phyloP scores from a whole-genome alignment of 2,329 filamentous ascomycete genomes.

The Pestalotiopsis sp. region DNA sequence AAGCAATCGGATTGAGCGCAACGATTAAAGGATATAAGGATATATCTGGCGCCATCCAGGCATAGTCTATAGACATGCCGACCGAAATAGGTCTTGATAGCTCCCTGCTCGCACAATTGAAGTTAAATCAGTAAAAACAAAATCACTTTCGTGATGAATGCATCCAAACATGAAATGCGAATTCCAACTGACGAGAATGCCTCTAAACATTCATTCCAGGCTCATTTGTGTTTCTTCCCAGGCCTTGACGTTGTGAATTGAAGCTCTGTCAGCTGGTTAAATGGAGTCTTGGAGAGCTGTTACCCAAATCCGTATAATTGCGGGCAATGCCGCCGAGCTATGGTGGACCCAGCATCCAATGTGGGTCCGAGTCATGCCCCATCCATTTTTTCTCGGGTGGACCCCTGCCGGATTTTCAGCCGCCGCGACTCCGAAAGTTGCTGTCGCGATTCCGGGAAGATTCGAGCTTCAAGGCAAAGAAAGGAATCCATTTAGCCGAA shows the following conservation, averaged over 20 bases:
- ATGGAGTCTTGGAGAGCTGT: neutral
- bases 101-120: neutral
- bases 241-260: neutral
- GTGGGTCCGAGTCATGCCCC: neutral
- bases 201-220: neutral
- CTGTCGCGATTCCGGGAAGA: slow-evolving; percentile 9
- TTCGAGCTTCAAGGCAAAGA: neutral
- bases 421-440: slow-evolving; percentile 15
- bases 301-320: neutral
- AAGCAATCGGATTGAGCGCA: slow-evolving; percentile 14
- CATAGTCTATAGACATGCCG: slow-evolving; percentile 15
- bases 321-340: slow-evolving; percentile 1
- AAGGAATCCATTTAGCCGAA: neutral
- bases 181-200: neutral
- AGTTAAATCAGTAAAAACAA: slow-evolving; percentile 15
- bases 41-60: slow-evolving; percentile 20
- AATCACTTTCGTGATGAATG: neutral
- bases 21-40: slow-evolving; percentile 12
- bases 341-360: neutral
- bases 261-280: neutral
- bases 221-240: neutral
- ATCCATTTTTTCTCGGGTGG: neutral
- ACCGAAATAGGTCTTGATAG: slow-evolving; percentile 16
- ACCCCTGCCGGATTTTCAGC: slow-evolving; percentile 11
- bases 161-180: too few relatives aligned